These are phyloP conservation scores for Irpex sp. DNA, from an alignment of 1,284 basidiomycete species.

Conservation along the genomic window DNA sequence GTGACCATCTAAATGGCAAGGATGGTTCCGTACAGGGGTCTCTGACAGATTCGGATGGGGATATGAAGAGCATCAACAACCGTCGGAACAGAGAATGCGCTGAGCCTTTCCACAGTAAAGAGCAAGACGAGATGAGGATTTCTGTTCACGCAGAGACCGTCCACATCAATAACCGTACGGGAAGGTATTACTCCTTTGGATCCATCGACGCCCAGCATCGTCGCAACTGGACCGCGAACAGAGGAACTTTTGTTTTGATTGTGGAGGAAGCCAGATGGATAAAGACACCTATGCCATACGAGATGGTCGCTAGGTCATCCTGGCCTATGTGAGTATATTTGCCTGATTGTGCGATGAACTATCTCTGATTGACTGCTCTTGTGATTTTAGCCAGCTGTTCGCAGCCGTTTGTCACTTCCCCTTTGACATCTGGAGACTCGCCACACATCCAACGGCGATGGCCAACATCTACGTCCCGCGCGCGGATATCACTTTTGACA, in stretches of 20 bases:
- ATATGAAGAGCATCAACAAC: conserved; percentile 5
- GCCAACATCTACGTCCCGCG: conserved; percentile 33
- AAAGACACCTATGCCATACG: conserved; percentile 25
- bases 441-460: conserved; percentile 26
- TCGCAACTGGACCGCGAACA: conserved; percentile 30
- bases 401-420: conserved; percentile 25
- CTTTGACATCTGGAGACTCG: conserved; percentile 22
- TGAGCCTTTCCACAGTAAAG: conserved; percentile 8
- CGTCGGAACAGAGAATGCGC: conserved; percentile 4
- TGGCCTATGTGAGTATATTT: conserved; percentile 16
- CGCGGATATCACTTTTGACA: conserved; percentile 35
- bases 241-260: conserved; percentile 34
- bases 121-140: conserved; percentile 28
- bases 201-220: conserved; percentile 32
- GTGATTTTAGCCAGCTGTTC: conserved; percentile 19
- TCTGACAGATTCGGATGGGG: conserved; percentile 7
- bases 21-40: neutral
- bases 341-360: neutral
- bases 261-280: conserved; percentile 34
- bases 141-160: conserved; percentile 26
- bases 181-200: conserved; percentile 36
- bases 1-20: neutral
- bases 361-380: neutral
- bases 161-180: conserved; percentile 30
- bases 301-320: conserved; percentile 13